A percentile compares a stretch with the other conserved stretches of the same genome.
phyloP scores from a whole-genome alignment of 169 alveolate species.

The Eimeria zaria region DNA sequence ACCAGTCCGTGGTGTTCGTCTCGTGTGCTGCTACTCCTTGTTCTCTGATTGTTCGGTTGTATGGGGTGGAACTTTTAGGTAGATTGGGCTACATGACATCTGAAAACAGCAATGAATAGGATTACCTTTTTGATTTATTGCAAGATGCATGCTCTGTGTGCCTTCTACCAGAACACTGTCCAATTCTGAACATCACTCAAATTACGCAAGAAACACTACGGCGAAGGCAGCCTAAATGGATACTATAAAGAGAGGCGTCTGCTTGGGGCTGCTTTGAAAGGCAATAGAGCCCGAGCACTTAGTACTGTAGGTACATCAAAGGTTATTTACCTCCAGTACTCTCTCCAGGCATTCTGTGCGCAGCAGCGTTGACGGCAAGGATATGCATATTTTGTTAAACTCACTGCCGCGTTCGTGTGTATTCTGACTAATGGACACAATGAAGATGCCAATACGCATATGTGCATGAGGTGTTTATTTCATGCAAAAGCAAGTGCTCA shows the following conservation, averaged over 20 bases:
- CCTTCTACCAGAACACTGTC: not conserved
- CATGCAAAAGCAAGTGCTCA: too few species aligned
- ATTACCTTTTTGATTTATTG: not conserved
- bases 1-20: not conserved
- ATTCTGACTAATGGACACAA: too few species aligned
- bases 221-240: not conserved
- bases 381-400: too few species aligned
- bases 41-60: not conserved
- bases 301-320: not conserved
- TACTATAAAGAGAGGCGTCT: not conserved
- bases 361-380: not conserved
- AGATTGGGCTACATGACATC: not conserved
- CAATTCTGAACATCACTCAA: not conserved
- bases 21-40: not conserved
- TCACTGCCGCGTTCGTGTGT: too few species aligned
- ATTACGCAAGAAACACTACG: not conserved
- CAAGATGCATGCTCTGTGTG: not conserved
- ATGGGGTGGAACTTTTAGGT: not conserved
- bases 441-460: too few species aligned
- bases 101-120: not conserved
- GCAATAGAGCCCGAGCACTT: not conserved
- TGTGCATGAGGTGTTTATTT: too few species aligned
- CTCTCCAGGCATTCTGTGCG: not conserved
- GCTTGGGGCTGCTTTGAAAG: not conserved
- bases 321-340: not conserved